These are phyloP conservation scores for Daldinia grandis DNA, from an alignment of 495 filamentous ascomycete species.

Conservation along the genomic window DNA sequence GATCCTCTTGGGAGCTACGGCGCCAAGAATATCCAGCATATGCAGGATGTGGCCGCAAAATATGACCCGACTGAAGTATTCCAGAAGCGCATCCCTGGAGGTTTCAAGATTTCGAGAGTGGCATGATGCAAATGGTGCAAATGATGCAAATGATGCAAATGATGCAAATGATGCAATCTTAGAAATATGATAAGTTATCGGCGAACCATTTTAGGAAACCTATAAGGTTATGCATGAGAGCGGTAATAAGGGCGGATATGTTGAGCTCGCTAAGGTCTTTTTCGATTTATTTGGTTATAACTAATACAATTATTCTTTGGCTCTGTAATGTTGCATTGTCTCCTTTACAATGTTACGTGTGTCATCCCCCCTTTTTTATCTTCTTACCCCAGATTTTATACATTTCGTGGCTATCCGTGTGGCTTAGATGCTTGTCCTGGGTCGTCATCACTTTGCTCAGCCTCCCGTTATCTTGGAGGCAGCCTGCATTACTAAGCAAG, in stretches of 20 bases:
- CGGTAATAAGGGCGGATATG: no score
- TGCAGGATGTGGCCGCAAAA: conserved; percentile 51
- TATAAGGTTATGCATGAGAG: no score
- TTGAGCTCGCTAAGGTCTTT: no score
- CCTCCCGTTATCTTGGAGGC: neutral
- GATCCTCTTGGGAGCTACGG: conserved; percentile 59
- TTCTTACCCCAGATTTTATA: neutral
- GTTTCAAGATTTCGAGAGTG: conserved; percentile 43
- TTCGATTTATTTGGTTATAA: no score
- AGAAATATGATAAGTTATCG: neutral
- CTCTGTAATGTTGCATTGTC: neutral
- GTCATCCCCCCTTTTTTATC: neutral
- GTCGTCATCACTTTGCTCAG: neutral
- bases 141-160: no score
- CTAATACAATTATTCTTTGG: neutral
- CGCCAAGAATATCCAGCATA: conserved; percentile 50
- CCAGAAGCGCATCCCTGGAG: conserved; percentile 54
- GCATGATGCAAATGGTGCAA: conserved; percentile 14
- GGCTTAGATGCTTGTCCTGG: conserved; percentile 11
- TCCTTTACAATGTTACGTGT: no score
- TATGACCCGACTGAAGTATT: conserved; percentile 62
- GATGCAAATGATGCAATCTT: neutral
- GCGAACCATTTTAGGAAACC: neutral
- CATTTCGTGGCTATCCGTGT: conserved; percentile 8
- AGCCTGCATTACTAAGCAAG: neutral